phyloP scores from a whole-genome alignment of 352 stramenopile genomes.

The Halophytophthora batemanensis region DNA sequence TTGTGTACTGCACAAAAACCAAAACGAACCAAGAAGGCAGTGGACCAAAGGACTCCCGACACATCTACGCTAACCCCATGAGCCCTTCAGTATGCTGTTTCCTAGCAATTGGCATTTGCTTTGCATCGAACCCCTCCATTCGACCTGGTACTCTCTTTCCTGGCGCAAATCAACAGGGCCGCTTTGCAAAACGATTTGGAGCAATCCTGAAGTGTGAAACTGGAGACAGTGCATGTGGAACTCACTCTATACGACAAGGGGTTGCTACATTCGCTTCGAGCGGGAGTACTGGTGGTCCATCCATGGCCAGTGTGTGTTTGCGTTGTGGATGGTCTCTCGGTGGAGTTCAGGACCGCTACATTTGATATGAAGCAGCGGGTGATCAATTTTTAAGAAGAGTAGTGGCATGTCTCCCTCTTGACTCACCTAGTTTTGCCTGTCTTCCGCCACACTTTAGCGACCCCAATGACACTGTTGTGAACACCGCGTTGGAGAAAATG shows the following conservation, averaged over 20 bases:
- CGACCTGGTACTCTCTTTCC: slow-evolving; percentile 3
- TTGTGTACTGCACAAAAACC: slow-evolving; percentile 17
- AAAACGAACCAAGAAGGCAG: slow-evolving; percentile 19
- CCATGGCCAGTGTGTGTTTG: slow-evolving; percentile 7
- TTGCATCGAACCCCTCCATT: slow-evolving; percentile 1
- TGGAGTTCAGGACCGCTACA: slow-evolving; percentile 6
- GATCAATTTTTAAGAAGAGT: slow-evolving; percentile 6
- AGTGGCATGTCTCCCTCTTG: slow-evolving; percentile 2
- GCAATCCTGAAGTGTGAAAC: no score
- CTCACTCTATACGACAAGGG: slow-evolving; percentile 16
- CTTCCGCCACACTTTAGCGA: slow-evolving; percentile 7
- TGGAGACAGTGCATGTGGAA: slow-evolving; percentile 6
- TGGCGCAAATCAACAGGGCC: slow-evolving; percentile 2
- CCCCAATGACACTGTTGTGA: not conserved
- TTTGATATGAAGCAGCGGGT: slow-evolving; percentile 7
- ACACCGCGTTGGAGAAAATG: not conserved
- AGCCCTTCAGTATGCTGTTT: slow-evolving; percentile 7
- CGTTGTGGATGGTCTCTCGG: slow-evolving; percentile 7
- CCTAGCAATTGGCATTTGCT: slow-evolving; percentile 3
- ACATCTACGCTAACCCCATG: slow-evolving; percentile 14
- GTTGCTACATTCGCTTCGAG: slow-evolving; percentile 13
- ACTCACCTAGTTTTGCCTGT: slow-evolving; percentile 6
- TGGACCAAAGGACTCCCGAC: slow-evolving; percentile 9
- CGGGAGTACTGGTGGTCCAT: not conserved
- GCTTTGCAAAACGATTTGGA: no score